A percentile compares a stretch with the other conserved stretches of the same genome.
These are phyloP conservation scores for Tulasnella sp. DNA, from an alignment of 768 basidiomycete genomes.

Conservation along the genomic window DNA sequence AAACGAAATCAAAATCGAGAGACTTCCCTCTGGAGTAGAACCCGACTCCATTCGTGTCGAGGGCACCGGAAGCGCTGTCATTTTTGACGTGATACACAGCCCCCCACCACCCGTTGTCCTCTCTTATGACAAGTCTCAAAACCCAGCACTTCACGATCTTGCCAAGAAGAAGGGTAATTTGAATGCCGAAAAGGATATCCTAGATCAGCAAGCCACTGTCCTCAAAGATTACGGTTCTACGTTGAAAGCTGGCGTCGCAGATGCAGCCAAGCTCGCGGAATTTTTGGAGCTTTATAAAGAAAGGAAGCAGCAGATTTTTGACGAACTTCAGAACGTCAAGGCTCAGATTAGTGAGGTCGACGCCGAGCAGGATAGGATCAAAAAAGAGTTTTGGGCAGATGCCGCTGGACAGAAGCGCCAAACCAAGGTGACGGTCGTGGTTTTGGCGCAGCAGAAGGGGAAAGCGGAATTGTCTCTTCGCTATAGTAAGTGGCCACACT, in stretches of 20 bases:
- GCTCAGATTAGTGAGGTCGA: not conserved
- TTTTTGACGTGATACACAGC: conserved; percentile 19
- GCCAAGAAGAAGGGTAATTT: not conserved
- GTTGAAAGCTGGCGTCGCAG: conserved; percentile 34
- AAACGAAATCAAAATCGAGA: conserved; percentile 13
- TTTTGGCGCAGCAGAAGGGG: conserved; percentile 20
- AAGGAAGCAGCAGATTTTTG: not conserved
- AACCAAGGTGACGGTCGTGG: conserved; percentile 18
- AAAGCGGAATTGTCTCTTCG: conserved; percentile 18
- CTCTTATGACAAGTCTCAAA: not conserved
- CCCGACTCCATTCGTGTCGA: conserved; percentile 17
- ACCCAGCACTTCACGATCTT: not conserved
- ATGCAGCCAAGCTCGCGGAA: conserved; percentile 26
- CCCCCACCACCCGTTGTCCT: not conserved
- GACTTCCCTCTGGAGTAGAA: conserved; percentile 15
- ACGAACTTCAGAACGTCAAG: not conserved
- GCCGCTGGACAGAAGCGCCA: conserved; percentile 14
- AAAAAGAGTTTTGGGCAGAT: conserved; percentile 15
- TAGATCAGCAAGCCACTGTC: not conserved
- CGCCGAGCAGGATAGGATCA: conserved; percentile 11
- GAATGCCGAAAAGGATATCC: not conserved
- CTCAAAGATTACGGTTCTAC: conserved; percentile 1
- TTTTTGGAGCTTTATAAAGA: conserved; percentile 35
- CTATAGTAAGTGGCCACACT: conserved; percentile 10
- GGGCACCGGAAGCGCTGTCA: conserved; percentile 18